phyloP scores from a whole-genome alignment of 2,329 filamentous ascomycete species.

The Curvularia sp. region DNA sequence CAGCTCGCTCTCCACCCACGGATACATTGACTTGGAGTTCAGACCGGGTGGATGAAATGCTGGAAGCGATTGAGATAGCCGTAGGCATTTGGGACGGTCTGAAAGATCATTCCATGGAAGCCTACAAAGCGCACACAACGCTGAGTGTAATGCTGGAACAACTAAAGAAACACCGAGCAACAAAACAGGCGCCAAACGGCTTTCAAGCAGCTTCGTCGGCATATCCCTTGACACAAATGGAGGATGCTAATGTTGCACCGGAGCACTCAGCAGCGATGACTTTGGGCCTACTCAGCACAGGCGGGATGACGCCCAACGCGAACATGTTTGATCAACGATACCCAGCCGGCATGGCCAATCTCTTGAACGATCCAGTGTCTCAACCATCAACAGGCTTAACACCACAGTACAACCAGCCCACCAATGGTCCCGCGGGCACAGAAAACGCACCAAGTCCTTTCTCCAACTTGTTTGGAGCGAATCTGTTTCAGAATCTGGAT shows the following conservation, averaged over 20 bases:
- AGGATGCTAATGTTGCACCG: conserved; percentile 65
- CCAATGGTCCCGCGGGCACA: conserved; percentile 38
- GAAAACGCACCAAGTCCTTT: conserved; percentile 62
- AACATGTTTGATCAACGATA: conserved; percentile 53
- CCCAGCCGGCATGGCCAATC: conserved; percentile 49
- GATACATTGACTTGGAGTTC: conserved; percentile 57
- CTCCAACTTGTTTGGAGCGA: conserved; percentile 61
- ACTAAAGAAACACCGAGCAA: conserved; percentile 63
- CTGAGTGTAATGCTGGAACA: conserved; percentile 87
- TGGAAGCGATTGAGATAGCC: conserved; percentile 74
- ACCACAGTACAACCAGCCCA: conserved; percentile 46
- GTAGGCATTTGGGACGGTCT: conserved; percentile 81
- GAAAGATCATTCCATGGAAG: conserved; percentile 82
- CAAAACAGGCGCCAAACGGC: conserved; percentile 37
- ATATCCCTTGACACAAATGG: conserved; percentile 47
- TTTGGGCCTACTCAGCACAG: conserved; percentile 71
- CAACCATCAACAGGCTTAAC: conserved; percentile 43
- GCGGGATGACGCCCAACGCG: conserved; percentile 63
- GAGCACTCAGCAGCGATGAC: conserved; percentile 74
- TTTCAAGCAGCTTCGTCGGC: conserved; percentile 42
- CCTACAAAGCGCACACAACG: conserved; percentile 82
- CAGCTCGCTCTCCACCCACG: conserved; percentile 45
- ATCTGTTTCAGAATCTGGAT: conserved; percentile 61
- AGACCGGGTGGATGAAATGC: conserved; percentile 72
- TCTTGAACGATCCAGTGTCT: conserved; percentile 47